A percentile compares a stretch with the other conserved stretches of the same genome.
Conservation (phyloP, 441 rosid species). For the Adansonia gregorii region DNA sequence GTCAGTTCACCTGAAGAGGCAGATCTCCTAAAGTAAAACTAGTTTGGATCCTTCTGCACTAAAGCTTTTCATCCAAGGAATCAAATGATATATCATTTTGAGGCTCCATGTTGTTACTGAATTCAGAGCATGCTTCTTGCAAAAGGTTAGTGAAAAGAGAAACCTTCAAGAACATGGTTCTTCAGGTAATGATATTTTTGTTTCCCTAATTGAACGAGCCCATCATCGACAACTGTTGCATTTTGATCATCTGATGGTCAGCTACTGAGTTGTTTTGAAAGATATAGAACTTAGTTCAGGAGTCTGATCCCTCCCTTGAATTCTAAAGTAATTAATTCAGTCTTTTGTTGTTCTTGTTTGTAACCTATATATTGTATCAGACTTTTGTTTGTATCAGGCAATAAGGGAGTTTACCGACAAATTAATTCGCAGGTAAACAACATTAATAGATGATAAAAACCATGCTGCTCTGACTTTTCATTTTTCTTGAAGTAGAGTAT, state of each 20-base stretch:
- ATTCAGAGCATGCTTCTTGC: conserved; percentile 87
- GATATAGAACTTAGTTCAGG: conserved; percentile 62
- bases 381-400: conserved; percentile 67
- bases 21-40: conserved; percentile 55
- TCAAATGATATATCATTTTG: conserved; percentile 54
- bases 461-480: no score
- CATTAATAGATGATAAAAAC: neutral
- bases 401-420: neutral
- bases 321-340: conserved; percentile 68
- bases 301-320: conserved; percentile 76
- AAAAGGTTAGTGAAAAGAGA: conserved; percentile 12
- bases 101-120: conserved; percentile 69
- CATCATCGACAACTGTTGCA: conserved; percentile 54
- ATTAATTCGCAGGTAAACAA: neutral
- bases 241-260: conserved; percentile 65
- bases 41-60: conserved; percentile 65
- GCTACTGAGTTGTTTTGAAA: conserved; percentile 69
- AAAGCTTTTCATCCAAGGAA: conserved; percentile 66
- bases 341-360: conserved; percentile 45
- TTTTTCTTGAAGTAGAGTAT: neutral
- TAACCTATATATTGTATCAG: conserved; percentile 63
- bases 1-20: conserved; percentile 41
- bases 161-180: conserved; percentile 88
- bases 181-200: conserved; percentile 57
- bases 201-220: conserved; percentile 60